Evolutionary conservation across 129 eudicot genomes (phyloP).

Genomic region (Tanacetum coccineum): DNA sequence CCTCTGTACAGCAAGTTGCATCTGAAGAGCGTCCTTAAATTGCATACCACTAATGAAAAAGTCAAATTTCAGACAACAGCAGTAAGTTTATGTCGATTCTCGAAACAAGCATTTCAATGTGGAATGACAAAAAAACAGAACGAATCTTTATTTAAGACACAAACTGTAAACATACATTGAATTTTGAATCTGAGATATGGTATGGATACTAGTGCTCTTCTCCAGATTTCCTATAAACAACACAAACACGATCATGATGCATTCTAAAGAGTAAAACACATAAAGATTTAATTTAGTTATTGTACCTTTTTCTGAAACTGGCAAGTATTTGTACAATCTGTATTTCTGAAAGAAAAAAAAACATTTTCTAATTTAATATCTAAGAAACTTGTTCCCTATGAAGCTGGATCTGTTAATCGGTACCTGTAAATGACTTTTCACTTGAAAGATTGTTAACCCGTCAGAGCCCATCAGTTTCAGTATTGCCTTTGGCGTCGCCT

Average conservation of each 20-base stretch:
- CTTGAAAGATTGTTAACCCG: conserved; percentile 84
- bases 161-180: conserved; percentile 37
- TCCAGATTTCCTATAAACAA: conserved; percentile 44
- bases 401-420: not conserved
- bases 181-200: conserved; percentile 41
- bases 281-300: not conserved
- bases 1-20: conserved; percentile 72
- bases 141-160: not conserved
- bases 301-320: conserved; percentile 76
- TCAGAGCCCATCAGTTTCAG: conserved; percentile 82
- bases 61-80: not conserved
- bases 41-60: conserved; percentile 49
- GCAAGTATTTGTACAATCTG: conserved; percentile 68
- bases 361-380: not conserved
- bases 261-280: not conserved
- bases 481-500: conserved; percentile 95
- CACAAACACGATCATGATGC: not conserved
- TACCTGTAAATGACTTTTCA: conserved; percentile 97
- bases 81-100: not conserved
- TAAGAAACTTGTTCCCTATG: not conserved
- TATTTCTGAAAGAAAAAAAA: conserved; percentile 56
- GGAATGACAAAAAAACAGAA: not conserved
- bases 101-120: not conserved
- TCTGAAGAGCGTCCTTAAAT: conserved; percentile 62
- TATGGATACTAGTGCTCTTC: conserved; percentile 30